A percentile compares a stretch with the other conserved stretches of the same genome.
Conservation (phyloP, 441 rosid genomes). For the Populus hybrid region DNA sequence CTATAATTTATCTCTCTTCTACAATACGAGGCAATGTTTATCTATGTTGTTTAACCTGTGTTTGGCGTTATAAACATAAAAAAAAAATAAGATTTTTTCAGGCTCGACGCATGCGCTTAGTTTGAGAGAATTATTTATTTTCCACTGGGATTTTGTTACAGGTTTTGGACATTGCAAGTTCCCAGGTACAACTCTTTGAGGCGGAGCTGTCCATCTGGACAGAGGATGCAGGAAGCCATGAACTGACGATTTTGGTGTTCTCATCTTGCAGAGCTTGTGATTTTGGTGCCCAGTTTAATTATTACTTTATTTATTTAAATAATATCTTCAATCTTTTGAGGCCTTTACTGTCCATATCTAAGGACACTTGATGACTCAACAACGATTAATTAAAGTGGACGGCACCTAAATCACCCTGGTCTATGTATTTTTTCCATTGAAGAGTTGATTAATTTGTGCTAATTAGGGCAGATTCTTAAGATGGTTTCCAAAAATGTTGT, state of each 20-base stretch:
- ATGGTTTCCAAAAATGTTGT: not conserved
- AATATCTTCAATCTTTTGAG: not conserved
- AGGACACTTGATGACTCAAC: not conserved
- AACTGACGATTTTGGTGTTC: not conserved
- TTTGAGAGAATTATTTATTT: not conserved
- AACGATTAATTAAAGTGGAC: not conserved
- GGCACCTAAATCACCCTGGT: not conserved
- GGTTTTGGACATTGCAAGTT: not conserved
- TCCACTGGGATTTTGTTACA: not conserved
- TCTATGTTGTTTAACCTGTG: not conserved
- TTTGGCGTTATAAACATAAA: no score
- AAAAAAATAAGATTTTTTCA: no score
- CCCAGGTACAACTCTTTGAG: not conserved
- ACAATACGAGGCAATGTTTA: no score
- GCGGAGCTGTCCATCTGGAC: not conserved
- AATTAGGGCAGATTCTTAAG: not conserved
- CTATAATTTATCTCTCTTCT: no score
- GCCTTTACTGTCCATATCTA: no score
- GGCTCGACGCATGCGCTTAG: not conserved
- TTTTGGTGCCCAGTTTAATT: not conserved
- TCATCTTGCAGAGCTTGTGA: not conserved
- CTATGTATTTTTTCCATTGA: not conserved
- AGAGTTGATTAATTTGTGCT: not conserved
- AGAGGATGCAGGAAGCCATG: not conserved
- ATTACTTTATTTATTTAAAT: not conserved